Percentiles rank a stretch among this genome's conserved stretches.
phyloP scores from a whole-genome alignment of 208 protist genomes.

The Leptomonas pyrrhocoris region DNA sequence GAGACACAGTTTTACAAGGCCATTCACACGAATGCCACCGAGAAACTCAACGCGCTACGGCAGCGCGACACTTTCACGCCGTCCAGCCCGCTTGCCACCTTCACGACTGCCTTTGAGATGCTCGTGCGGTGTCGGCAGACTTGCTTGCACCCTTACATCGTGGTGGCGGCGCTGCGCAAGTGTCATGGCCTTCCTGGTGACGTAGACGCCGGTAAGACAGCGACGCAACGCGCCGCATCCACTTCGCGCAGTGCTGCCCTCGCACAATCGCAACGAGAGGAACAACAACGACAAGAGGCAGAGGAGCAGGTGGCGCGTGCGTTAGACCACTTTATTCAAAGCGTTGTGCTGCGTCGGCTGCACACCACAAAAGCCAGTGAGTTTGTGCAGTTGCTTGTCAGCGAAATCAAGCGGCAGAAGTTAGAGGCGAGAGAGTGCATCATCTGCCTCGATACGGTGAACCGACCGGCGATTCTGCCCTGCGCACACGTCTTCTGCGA shows the following conservation, averaged over 20 bases:
- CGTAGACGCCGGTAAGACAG: neutral
- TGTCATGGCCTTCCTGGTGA: constrained; percentile 17
- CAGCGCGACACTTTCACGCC: constrained; percentile 13
- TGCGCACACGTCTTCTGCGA: constrained; percentile 85
- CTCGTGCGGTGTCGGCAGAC: constrained; percentile 85
- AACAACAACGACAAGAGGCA: constrained; percentile 10
- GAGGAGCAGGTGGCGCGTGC: constrained; percentile 15
- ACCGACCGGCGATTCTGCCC: constrained; percentile 63
- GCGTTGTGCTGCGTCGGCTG: constrained; percentile 27
- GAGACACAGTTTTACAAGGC: constrained; percentile 58
- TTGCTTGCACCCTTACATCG: constrained; percentile 84
- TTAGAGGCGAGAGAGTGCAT: constrained; percentile 63
- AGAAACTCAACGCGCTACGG: constrained; percentile 46
- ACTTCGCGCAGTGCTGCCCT: neutral
- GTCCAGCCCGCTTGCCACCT: constrained; percentile 36
- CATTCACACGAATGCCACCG: constrained; percentile 48
- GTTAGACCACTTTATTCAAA: constrained; percentile 30
- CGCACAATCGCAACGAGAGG: neutral
- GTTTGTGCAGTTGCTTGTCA: constrained; percentile 59
- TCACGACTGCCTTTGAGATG: constrained; percentile 84
- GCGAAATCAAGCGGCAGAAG: constrained; percentile 46
- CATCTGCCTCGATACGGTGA: constrained; percentile 74
- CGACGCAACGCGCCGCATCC: neutral
- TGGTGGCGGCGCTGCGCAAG: constrained; percentile 60
- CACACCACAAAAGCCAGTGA: constrained; percentile 26